These are phyloP conservation scores for Hirsutella minnesotensis DNA, from an alignment of 2,329 filamentous ascomycete genomes.

Conservation along the genomic window DNA sequence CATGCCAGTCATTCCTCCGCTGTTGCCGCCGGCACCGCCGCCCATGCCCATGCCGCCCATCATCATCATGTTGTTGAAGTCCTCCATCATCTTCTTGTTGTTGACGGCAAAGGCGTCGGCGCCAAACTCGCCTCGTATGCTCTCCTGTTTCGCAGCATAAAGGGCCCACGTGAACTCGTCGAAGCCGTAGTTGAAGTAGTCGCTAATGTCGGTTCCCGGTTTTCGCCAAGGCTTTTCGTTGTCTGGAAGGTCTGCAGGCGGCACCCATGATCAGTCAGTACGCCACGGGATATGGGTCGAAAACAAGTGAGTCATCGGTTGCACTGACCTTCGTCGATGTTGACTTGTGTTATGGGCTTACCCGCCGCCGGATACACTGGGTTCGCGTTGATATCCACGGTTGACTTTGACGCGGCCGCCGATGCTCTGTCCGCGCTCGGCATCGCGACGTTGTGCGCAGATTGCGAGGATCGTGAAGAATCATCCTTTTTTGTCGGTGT, in stretches of 20 bases:
- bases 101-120: slow-evolving; percentile 50
- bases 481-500: slow-evolving; percentile 35
- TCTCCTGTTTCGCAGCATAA: slow-evolving; percentile 82
- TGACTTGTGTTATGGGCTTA: slow-evolving; percentile 66
- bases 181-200: slow-evolving; percentile 99
- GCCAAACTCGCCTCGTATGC: slow-evolving; percentile 62
- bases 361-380: slow-evolving; percentile 70
- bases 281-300: neutral
- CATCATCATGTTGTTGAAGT: slow-evolving; percentile 60
- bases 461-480: slow-evolving; percentile 16
- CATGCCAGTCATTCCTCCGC: slow-evolving; percentile 40
- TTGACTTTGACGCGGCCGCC: slow-evolving; percentile 64
- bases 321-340: slow-evolving; percentile 52
- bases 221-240: slow-evolving; percentile 93
- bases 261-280: neutral
- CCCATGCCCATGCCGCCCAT: slow-evolving; percentile 37
- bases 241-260: slow-evolving; percentile 47
- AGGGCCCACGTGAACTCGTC: slow-evolving; percentile 97
- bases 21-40: slow-evolving; percentile 19
- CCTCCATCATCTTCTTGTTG: slow-evolving; percentile 70
- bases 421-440: slow-evolving; percentile 43
- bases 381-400: slow-evolving; percentile 72
- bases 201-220: slow-evolving; percentile 85
- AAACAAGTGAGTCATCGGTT: neutral
- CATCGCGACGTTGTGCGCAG: slow-evolving; percentile 17